These are phyloP conservation scores for Aphanomyces invadans DNA, from an alignment of 352 stramenopile genomes.

Conservation along the genomic window DNA sequence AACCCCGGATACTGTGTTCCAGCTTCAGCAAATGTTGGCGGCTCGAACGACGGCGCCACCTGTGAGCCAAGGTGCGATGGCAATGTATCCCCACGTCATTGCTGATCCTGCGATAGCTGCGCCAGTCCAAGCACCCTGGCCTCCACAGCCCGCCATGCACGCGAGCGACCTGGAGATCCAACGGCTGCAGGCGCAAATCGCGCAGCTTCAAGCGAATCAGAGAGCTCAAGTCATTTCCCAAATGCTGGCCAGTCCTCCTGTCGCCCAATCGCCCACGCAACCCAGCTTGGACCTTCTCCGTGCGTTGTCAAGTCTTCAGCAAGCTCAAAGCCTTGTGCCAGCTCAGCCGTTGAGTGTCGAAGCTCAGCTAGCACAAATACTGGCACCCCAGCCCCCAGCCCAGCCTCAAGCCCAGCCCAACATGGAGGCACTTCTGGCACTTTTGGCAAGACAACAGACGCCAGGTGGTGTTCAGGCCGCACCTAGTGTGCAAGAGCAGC, in stretches of 20 bases:
- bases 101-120: too few relatives aligned
- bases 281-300: background rate
- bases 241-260: background rate
- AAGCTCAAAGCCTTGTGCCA: background rate
- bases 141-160: background rate
- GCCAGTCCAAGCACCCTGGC: background rate
- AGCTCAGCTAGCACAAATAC: background rate
- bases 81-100: too few relatives aligned
- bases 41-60: too few relatives aligned
- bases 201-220: background rate
- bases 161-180: background rate
- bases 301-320: background rate
- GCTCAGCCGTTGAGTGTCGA: background rate
- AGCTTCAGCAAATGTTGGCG: too few relatives aligned
- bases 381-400: background rate
- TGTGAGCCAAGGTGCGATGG: too few relatives aligned
- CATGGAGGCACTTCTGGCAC: background rate
- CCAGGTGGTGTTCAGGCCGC: background rate
- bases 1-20: too few relatives aligned
- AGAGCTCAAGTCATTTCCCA: background rate
- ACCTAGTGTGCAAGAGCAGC: background rate
- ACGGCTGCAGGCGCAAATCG: background rate
- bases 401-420: background rate
- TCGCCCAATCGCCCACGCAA: background rate
- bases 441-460: background rate